phyloP scores from a whole-genome alignment of 2,329 filamentous ascomycete species.

The Sporothrix brasiliensis region DNA sequence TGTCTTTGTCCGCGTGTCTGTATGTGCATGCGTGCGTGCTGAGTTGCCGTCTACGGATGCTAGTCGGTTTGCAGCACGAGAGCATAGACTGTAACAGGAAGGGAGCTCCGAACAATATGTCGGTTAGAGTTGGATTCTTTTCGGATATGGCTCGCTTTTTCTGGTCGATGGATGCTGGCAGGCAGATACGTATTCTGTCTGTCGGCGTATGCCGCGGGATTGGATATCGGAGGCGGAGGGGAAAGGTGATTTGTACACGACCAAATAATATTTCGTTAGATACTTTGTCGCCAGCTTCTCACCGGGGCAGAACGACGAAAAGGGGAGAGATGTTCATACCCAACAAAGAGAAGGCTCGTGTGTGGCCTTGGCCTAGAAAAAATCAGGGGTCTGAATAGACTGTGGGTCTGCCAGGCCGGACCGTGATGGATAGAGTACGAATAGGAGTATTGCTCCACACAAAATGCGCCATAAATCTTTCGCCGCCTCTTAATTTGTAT shows the following conservation, averaged over 20 bases:
- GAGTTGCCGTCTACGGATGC: neutral
- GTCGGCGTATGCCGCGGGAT: neutral
- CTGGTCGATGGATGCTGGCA: neutral
- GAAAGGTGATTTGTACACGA: neutral
- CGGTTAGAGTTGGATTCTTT: neutral
- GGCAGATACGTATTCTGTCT: neutral
- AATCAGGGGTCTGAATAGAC: constrained; percentile 6
- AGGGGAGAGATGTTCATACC: constrained; percentile 20
- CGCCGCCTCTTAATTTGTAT: neutral
- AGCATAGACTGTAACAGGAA: neutral
- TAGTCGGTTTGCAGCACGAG: neutral
- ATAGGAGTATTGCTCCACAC: constrained; percentile 5
- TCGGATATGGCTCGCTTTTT: neutral
- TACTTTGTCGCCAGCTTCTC: neutral
- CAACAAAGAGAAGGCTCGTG: neutral
- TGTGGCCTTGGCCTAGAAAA: constrained; percentile 15
- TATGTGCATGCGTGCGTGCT: neutral
- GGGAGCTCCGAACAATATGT: neutral
- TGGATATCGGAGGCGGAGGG: no score
- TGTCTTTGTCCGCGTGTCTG: neutral
- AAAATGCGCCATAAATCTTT: neutral
- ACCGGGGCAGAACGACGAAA: constrained; percentile 5
- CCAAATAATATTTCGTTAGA: neutral
- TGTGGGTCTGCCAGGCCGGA: constrained; percentile 2
- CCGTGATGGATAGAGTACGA: neutral